phyloP scores from a whole-genome alignment of 2,329 filamentous ascomycete genomes.

The Penicillium sp. region DNA sequence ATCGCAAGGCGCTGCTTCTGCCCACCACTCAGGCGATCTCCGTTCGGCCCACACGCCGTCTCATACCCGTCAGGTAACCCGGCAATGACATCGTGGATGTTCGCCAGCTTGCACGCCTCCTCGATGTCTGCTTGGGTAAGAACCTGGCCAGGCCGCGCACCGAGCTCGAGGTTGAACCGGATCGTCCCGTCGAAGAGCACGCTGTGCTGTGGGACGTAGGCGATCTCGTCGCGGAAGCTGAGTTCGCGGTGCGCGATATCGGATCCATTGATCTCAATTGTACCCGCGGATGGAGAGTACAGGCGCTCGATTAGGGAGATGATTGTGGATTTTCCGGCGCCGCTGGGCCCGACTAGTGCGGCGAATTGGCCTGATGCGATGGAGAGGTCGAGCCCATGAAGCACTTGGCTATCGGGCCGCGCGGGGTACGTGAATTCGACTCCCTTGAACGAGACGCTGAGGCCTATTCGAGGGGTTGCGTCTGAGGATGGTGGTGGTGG shows the following conservation, averaged over 20 bases:
- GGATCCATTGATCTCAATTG: conserved; percentile 57
- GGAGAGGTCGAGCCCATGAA: conserved; percentile 61
- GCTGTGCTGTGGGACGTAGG: conserved; percentile 55
- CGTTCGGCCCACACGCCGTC: conserved; percentile 62
- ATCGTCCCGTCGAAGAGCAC: conserved; percentile 55
- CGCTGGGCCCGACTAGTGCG: conserved; percentile 69
- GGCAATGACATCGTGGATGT: conserved; percentile 73
- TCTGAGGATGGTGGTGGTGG: not conserved
- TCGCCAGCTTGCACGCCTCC: conserved; percentile 69
- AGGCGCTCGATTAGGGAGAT: conserved; percentile 62
- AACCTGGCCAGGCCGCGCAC: conserved; percentile 56
- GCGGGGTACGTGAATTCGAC: conserved; percentile 10
- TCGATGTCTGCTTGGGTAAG: conserved; percentile 66
- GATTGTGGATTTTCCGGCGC: conserved; percentile 71
- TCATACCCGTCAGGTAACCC: conserved; percentile 68
- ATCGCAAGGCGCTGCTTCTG: conserved; percentile 65
- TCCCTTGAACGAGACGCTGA: conserved; percentile 8
- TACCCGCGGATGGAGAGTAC: conserved; percentile 57
- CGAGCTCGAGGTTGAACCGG: conserved; percentile 53
- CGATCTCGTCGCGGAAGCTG: conserved; percentile 51
- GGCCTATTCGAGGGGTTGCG: not conserved
- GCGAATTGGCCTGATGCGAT: conserved; percentile 52
- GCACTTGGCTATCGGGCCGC: conserved; percentile 57
- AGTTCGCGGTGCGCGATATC: conserved; percentile 49
- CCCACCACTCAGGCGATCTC: conserved; percentile 60